Evolutionary conservation across 2,329 filamentous ascomycete genomes (phyloP).

Genomic region (Dendrostoma leiphaemia): DNA sequence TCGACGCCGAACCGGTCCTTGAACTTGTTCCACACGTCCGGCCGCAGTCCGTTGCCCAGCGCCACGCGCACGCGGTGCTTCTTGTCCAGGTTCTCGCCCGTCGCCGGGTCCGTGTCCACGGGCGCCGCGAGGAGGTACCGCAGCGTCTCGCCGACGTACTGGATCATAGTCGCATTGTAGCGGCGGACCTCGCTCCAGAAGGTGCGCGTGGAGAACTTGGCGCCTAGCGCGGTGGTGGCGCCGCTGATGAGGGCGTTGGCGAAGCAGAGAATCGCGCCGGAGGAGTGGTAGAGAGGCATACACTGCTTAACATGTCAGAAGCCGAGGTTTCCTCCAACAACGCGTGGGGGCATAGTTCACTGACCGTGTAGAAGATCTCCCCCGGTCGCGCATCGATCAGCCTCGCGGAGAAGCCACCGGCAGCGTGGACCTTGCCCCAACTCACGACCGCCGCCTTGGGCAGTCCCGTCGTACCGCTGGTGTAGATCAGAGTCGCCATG

Average conservation of each 20-base stretch:
- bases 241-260: constrained; percentile 57
- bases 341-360: constrained; percentile 24
- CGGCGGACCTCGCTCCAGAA: constrained; percentile 78
- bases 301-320: constrained; percentile 44
- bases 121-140: constrained; percentile 75
- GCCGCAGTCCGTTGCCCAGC: constrained; percentile 81
- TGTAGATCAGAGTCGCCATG: constrained; percentile 77
- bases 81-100: constrained; percentile 67
- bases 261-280: constrained; percentile 70
- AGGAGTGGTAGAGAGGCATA: constrained; percentile 89
- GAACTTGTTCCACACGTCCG: constrained; percentile 82
- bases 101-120: constrained; percentile 58
- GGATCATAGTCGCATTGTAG: constrained; percentile 70
- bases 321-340: not conserved
- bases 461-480: constrained; percentile 80
- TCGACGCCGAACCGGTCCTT: constrained; percentile 77
- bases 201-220: constrained; percentile 72
- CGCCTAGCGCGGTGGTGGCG: constrained; percentile 68
- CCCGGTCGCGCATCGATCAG: constrained; percentile 58
- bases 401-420: constrained; percentile 47
- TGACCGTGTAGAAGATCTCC: constrained; percentile 75
- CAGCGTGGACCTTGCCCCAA: constrained; percentile 64
- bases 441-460: constrained; percentile 77
- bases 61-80: constrained; percentile 71
- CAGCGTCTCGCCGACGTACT: constrained; percentile 87